Conservation (phyloP, 176 grass and related monocot genomes). For the Phyllostachys edulis region DNA sequence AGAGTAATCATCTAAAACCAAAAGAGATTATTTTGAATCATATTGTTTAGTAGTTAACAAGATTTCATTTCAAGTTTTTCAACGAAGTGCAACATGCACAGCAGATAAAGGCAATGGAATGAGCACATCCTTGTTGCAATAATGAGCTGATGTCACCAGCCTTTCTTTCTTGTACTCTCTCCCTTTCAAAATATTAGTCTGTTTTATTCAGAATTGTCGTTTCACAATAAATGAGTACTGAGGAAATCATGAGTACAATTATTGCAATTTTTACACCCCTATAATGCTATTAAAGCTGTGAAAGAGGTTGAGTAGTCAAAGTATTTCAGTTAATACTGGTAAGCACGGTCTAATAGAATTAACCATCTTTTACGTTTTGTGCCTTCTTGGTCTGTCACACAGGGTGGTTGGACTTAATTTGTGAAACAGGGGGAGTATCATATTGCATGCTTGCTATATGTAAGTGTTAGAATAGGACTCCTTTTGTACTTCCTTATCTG, state of each 20-base stretch:
- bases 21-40: constrained; percentile 15
- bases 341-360: neutral
- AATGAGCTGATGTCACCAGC: neutral
- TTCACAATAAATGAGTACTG: neutral
- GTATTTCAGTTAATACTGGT: neutral
- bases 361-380: neutral
- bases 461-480: no score
- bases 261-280: neutral
- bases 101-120: neutral
- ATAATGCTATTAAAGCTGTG: neutral
- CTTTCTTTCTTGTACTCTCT: neutral
- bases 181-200: neutral
- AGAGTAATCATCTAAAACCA: constrained; percentile 91
- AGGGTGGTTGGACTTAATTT: neutral
- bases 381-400: neutral
- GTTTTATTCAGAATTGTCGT: neutral
- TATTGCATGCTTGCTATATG: neutral
- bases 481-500: no score
- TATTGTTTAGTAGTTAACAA: neutral
- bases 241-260: constrained; percentile 5
- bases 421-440: neutral
- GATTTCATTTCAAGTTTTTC: neutral
- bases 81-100: neutral
- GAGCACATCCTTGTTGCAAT: neutral
- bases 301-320: neutral